phyloP scores from a whole-genome alignment of 306 rosid species.

The Quercus gilva region DNA sequence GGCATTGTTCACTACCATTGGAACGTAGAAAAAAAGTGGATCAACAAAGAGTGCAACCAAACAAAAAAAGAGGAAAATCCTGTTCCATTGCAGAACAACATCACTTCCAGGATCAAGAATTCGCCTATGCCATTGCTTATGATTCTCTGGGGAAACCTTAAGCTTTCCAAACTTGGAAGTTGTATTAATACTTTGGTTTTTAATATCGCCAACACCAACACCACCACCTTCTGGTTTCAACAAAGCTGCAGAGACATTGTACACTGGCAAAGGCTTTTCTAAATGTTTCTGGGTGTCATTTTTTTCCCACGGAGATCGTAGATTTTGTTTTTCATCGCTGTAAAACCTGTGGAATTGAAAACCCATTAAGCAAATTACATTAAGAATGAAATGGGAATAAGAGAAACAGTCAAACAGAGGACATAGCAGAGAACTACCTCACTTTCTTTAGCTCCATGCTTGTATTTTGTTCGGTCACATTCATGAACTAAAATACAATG shows the following conservation, averaged over 20 bases:
- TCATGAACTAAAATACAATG: constrained; percentile 10
- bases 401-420: not conserved
- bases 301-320: constrained; percentile 39
- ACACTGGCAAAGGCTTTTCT: constrained; percentile 43
- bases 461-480: constrained; percentile 6
- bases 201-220: constrained; percentile 23
- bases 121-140: constrained; percentile 43
- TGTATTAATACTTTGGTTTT: constrained; percentile 20
- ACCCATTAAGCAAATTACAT: constrained; percentile 20
- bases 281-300: constrained; percentile 29
- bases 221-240: constrained; percentile 34
- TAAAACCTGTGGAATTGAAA: constrained; percentile 46
- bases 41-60: constrained; percentile 75
- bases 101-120: constrained; percentile 91
- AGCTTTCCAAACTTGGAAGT: constrained; percentile 39
- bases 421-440: constrained; percentile 27
- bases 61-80: constrained; percentile 65
- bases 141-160: constrained; percentile 49
- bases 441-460: constrained; percentile 61
- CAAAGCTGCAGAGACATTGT: constrained; percentile 31
- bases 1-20: constrained; percentile 41
- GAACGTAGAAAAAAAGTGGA: constrained; percentile 84
- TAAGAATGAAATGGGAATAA: not conserved
- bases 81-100: constrained; percentile 65
- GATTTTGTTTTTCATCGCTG: constrained; percentile 40